phyloP scores from a whole-genome alignment of 345 rosid species.

The Bruguiera parviflora region DNA sequence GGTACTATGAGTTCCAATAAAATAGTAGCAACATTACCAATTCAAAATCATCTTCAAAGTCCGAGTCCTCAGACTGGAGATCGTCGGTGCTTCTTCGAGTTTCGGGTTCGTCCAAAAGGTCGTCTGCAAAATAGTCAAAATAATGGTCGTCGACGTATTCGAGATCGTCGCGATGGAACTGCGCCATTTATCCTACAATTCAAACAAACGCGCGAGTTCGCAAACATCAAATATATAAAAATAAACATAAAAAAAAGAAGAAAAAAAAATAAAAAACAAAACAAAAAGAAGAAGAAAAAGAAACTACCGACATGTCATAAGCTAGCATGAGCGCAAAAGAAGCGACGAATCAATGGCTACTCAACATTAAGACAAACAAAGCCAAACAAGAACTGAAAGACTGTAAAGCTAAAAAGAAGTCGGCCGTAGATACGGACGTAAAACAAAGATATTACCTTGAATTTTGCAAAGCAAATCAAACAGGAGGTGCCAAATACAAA shows the following conservation, averaged over 20 bases:
- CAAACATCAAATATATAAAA: too few relatives aligned
- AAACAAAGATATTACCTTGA: constrained; percentile 20
- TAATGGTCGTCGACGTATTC: constrained; percentile 44
- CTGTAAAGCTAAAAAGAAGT: neutral
- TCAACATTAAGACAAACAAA: too few relatives aligned
- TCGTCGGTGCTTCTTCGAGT: constrained; percentile 19
- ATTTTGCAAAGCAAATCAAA: neutral
- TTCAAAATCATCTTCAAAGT: constrained; percentile 63
- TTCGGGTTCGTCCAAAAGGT: constrained; percentile 25
- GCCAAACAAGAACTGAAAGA: neutral
- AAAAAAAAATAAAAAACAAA: too few relatives aligned
- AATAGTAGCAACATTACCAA: constrained; percentile 21
- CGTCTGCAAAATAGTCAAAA: constrained; percentile 35
- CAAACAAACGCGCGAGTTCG: too few relatives aligned
- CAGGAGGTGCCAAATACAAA: neutral
- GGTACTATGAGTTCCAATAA: too few relatives aligned
- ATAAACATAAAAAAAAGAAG: too few relatives aligned
- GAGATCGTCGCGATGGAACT: constrained; percentile 43
- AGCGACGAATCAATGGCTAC: too few relatives aligned
- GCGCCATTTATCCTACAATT: constrained; percentile 48
- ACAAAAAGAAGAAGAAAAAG: too few relatives aligned
- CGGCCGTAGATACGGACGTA: too few relatives aligned
- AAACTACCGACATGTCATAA: too few relatives aligned
- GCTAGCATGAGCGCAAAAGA: too few relatives aligned
- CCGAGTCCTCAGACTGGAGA: constrained; percentile 36